These are phyloP conservation scores for Phytopythium cucurbitacearum DNA, from an alignment of 352 stramenopile species.

Conservation along the genomic window DNA sequence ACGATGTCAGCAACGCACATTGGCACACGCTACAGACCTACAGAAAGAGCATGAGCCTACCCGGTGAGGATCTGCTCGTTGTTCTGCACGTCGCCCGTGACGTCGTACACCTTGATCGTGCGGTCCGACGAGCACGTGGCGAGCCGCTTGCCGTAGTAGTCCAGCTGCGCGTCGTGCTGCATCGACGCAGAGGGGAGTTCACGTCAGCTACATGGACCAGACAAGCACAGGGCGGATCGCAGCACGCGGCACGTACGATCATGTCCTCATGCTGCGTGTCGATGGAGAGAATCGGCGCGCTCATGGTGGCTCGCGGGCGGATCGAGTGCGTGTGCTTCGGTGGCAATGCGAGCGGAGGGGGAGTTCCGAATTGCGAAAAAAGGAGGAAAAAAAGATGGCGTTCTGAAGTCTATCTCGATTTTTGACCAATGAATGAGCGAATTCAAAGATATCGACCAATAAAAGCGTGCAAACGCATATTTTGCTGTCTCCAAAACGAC, in stretches of 20 bases:
- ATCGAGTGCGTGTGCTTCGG: slow-evolving; percentile 14
- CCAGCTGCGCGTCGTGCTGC: slow-evolving; percentile 96
- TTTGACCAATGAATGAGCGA: too few species aligned
- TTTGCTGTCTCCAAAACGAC: too few species aligned
- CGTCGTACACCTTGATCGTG: slow-evolving; percentile 97
- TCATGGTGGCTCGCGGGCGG: slow-evolving; percentile 39
- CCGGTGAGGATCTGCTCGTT: slow-evolving; percentile 85
- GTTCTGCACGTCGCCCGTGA: slow-evolving; percentile 89
- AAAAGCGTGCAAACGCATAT: too few species aligned
- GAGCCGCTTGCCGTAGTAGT: slow-evolving; percentile 99
- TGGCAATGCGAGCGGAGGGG: slow-evolving; percentile 13
- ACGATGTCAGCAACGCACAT: slow-evolving; percentile 1
- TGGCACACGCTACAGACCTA: slow-evolving; percentile 1
- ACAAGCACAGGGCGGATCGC: background rate
- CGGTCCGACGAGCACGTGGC: slow-evolving; percentile 98
- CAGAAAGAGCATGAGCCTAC: slow-evolving; percentile 22
- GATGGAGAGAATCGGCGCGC: slow-evolving; percentile 86
- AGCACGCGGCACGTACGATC: slow-evolving; percentile 56
- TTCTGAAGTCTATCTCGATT: too few species aligned
- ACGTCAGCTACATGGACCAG: slow-evolving; percentile 4
- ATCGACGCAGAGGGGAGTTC: background rate
- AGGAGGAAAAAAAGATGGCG: too few species aligned
- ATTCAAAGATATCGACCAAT: too few species aligned
- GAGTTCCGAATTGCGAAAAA: background rate
- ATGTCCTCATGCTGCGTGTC: slow-evolving; percentile 99